A percentile compares a stretch with the other conserved stretches of the same genome.
Conservation (phyloP, 2,329 filamentous ascomycete species). For the Diaporthe humulicola region DNA sequence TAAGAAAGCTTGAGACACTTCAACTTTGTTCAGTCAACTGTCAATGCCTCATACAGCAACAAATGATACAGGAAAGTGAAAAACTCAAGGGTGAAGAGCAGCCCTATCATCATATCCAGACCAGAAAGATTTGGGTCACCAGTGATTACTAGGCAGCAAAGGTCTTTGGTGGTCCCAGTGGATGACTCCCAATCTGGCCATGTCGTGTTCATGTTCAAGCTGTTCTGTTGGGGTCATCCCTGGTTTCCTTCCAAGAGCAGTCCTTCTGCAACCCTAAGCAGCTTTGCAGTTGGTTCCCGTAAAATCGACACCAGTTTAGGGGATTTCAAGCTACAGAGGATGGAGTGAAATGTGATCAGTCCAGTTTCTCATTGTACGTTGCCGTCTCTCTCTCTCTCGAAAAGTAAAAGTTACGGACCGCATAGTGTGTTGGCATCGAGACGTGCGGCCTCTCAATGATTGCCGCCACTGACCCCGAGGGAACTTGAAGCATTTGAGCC, state of each 20-base stretch:
- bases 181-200: no score
- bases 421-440: neutral
- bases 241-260: no score
- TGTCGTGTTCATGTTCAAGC: no score
- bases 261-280: no score
- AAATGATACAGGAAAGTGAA: neutral
- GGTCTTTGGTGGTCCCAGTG: neutral
- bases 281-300: no score
- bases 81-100: neutral
- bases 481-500: neutral
- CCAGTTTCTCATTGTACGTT: neutral
- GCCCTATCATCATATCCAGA: neutral
- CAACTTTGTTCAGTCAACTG: neutral
- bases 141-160: neutral
- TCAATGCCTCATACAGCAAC: neutral
- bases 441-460: no score
- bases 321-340: neutral
- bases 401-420: neutral
- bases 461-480: no score
- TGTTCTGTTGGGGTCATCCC: no score
- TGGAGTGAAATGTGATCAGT: neutral
- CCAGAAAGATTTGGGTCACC: neutral
- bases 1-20: neutral
- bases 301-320: no score
- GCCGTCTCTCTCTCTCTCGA: neutral